Conservation (phyloP, 2,329 filamentous ascomycete genomes). For the Xylariales sp. region DNA sequence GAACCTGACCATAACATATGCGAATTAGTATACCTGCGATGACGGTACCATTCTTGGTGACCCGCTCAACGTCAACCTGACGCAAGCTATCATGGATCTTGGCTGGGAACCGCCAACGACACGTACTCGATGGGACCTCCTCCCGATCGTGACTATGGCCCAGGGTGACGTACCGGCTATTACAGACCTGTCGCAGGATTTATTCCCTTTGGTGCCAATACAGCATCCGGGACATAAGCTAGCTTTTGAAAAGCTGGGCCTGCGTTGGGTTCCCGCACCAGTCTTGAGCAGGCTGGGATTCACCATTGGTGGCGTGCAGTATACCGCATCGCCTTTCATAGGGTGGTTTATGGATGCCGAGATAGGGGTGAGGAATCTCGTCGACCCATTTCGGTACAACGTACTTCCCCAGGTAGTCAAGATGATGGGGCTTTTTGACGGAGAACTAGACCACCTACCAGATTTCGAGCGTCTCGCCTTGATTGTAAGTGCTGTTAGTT, state of each 20-base stretch:
- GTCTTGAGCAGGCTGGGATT: slow-evolving; percentile 21
- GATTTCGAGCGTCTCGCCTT: slow-evolving; percentile 15
- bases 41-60: slow-evolving; percentile 20
- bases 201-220: slow-evolving; percentile 17
- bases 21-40: too few relatives aligned
- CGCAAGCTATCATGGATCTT: slow-evolving; percentile 19
- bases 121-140: slow-evolving; percentile 19
- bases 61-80: slow-evolving; percentile 17
- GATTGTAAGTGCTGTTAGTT: slow-evolving; percentile 2
- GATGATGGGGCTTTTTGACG: slow-evolving; percentile 11
- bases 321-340: slow-evolving; percentile 16
- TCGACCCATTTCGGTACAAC: slow-evolving; percentile 20
- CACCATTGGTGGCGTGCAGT: slow-evolving; percentile 18
- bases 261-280: slow-evolving; percentile 20
- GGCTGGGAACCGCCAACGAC: slow-evolving; percentile 19
- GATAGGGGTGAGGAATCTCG: slow-evolving; percentile 22
- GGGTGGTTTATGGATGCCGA: slow-evolving; percentile 27
- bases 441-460: slow-evolving; percentile 15
- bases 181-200: slow-evolving; percentile 12
- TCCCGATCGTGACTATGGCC: slow-evolving; percentile 22
- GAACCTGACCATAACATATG: too few relatives aligned
- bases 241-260: slow-evolving; percentile 18
- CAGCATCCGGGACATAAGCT: slow-evolving; percentile 15
- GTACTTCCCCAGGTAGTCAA: slow-evolving; percentile 15
- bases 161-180: slow-evolving; percentile 17